These are phyloP conservation scores for Nosema muscidifuracis DNA, from an alignment of 371 early-diverging fungal species.

Conservation along the genomic window DNA sequence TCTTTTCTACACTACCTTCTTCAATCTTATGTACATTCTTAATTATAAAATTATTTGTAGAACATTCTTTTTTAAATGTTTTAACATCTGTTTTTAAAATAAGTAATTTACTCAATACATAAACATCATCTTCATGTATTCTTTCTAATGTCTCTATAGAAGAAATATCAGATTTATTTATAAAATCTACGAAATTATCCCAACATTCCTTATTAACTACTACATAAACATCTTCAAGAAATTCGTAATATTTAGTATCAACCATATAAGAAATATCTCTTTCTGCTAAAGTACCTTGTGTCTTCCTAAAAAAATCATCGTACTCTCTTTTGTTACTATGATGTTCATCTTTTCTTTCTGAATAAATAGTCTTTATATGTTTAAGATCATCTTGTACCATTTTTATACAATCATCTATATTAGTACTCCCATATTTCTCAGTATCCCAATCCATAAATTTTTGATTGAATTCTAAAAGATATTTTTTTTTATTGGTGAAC, in stretches of 20 bases:
- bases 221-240: constrained; percentile 17
- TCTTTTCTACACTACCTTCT: no score
- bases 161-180: constrained; percentile 5
- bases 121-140: constrained; percentile 16
- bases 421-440: not conserved
- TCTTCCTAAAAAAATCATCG: constrained; percentile 1
- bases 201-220: constrained; percentile 10
- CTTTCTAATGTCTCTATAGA: constrained; percentile 9
- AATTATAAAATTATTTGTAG: not conserved
- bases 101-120: not conserved
- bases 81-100: constrained; percentile 4
- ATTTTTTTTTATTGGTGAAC: not conserved
- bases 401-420: not conserved
- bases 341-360: constrained; percentile 9
- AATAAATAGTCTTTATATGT: not conserved
- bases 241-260: constrained; percentile 3
- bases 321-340: not conserved
- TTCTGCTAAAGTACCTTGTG: constrained; percentile 17
- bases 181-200: not conserved
- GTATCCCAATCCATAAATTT: not conserved
- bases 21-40: no score
- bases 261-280: constrained; percentile 9
- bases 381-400: not conserved
- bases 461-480: not conserved
- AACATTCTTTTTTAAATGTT: constrained; percentile 6